Conservation (phyloP, 129 eudicot species). For the Artemisia tridentata region DNA sequence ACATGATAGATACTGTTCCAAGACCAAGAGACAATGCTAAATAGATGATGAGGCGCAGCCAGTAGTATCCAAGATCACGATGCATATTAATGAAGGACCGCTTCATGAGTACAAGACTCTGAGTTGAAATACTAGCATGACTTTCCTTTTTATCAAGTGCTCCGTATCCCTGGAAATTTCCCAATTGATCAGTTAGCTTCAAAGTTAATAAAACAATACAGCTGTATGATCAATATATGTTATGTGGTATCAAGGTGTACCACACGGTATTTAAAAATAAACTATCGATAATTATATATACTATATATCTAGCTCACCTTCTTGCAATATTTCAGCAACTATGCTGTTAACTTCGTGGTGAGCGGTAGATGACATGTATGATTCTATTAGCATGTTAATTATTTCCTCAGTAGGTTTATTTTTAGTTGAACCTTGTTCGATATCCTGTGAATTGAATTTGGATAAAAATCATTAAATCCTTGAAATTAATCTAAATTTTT, state of each 20-base stretch:
- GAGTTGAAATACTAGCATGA: conserved; percentile 56
- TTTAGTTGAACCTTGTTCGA: conserved; percentile 46
- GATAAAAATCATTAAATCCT: neutral
- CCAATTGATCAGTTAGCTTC: neutral
- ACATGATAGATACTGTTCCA: conserved; percentile 55
- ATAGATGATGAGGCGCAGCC: conserved; percentile 63
- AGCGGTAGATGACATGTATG: conserved; percentile 50
- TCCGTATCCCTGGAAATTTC: conserved; percentile 24
- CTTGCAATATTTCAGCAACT: conserved; percentile 42
- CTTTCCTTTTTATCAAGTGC: conserved; percentile 31
- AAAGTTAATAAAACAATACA: neutral
- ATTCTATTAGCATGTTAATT: conserved; percentile 36
- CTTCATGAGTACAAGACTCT: conserved; percentile 50
- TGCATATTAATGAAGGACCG: conserved; percentile 67
- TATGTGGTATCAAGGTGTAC: neutral
- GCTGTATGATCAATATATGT: no score
- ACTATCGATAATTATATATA: neutral
- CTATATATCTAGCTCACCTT: conserved; percentile 34
- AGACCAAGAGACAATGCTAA: conserved; percentile 43
- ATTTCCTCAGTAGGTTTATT: conserved; percentile 40
- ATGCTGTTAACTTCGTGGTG: conserved; percentile 34
- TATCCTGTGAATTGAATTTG: conserved; percentile 39
- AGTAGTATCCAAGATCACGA: conserved; percentile 66
- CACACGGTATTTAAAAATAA: neutral
- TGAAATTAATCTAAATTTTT: neutral